phyloP scores from a whole-genome alignment of 306 rosid species.

The Gleditsia sinensis region DNA sequence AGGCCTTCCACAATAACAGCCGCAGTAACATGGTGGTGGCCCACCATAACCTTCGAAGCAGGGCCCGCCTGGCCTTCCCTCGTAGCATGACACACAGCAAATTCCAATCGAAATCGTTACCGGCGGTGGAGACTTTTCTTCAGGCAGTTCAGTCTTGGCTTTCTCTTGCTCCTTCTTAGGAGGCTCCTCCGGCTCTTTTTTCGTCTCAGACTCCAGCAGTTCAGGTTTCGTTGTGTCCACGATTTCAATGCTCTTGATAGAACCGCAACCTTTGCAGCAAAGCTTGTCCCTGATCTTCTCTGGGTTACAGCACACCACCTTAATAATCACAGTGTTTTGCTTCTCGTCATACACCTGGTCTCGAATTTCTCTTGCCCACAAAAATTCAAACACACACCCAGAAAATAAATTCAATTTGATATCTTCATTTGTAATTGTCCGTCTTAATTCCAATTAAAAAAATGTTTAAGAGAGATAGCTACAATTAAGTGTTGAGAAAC shows the following conservation, averaged over 20 bases:
- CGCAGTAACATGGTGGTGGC: constrained; percentile 37
- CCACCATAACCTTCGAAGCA: constrained; percentile 25
- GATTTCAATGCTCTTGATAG: constrained; percentile 67
- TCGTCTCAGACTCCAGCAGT: too few relatives aligned
- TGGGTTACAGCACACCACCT: constrained; percentile 78
- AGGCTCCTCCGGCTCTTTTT: too few relatives aligned
- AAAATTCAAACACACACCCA: constrained; percentile 31
- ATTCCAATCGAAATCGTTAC: constrained; percentile 33
- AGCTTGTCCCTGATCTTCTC: constrained; percentile 68
- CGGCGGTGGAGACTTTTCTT: constrained; percentile 5
- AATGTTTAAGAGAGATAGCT: not conserved
- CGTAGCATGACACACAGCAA: constrained; percentile 34
- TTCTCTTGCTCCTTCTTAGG: too few relatives aligned
- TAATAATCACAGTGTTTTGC: constrained; percentile 58
- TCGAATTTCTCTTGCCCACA: constrained; percentile 78
- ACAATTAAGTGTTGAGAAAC: constrained; percentile 36
- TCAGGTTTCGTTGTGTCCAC: constrained; percentile 50
- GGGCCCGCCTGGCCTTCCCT: constrained; percentile 47
- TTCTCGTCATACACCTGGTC: constrained; percentile 77
- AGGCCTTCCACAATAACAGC: constrained; percentile 47
- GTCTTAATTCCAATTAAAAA: not conserved
- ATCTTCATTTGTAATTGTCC: not conserved
- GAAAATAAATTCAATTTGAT: constrained; percentile 41
- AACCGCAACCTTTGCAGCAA: constrained; percentile 56
- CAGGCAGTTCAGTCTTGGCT: too few relatives aligned